Evolutionary conservation across 2,329 filamentous ascomycete species (phyloP).

Genomic region (Tolypocladium ovalisporum): DNA sequence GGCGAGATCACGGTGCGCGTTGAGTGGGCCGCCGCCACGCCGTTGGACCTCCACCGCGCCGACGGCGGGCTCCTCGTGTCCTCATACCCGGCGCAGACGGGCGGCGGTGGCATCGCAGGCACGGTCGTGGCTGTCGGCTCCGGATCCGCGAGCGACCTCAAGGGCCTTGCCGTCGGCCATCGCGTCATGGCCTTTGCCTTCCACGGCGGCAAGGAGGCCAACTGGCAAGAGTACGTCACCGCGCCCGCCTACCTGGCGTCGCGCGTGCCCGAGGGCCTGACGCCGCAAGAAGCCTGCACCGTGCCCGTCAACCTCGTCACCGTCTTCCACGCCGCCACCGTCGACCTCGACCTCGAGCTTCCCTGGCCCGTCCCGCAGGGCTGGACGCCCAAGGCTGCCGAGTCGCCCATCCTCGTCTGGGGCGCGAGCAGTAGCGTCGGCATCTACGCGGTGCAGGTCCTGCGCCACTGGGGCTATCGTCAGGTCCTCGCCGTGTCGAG

Average conservation of each 20-base stretch:
- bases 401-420: slow-evolving; percentile 37
- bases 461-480: slow-evolving; percentile 39
- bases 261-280: slow-evolving; percentile 29
- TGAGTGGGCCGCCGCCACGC: slow-evolving; percentile 49
- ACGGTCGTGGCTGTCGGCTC: slow-evolving; percentile 39
- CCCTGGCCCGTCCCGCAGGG: slow-evolving; percentile 43
- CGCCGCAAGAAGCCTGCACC: slow-evolving; percentile 36
- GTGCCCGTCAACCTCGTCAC: slow-evolving; percentile 49
- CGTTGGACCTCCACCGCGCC: slow-evolving; percentile 50
- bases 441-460: slow-evolving; percentile 36
- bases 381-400: slow-evolving; percentile 23
- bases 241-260: slow-evolving; percentile 37
- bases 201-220: slow-evolving; percentile 32
- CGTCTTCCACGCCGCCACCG: slow-evolving; percentile 40
- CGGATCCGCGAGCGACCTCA: slow-evolving; percentile 19
- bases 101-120: slow-evolving; percentile 39
- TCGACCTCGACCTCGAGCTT: slow-evolving; percentile 39
- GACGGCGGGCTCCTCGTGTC: slow-evolving; percentile 46
- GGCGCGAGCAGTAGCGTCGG: slow-evolving; percentile 42
- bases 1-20: slow-evolving; percentile 43
- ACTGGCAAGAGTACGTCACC: slow-evolving; percentile 45
- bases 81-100: slow-evolving; percentile 36
- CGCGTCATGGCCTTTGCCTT: slow-evolving; percentile 45
- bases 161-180: slow-evolving; percentile 39
- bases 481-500: slow-evolving; percentile 39